phyloP scores from a whole-genome alignment of 495 filamentous ascomycete genomes.

The Ascodesmis nigricans region DNA sequence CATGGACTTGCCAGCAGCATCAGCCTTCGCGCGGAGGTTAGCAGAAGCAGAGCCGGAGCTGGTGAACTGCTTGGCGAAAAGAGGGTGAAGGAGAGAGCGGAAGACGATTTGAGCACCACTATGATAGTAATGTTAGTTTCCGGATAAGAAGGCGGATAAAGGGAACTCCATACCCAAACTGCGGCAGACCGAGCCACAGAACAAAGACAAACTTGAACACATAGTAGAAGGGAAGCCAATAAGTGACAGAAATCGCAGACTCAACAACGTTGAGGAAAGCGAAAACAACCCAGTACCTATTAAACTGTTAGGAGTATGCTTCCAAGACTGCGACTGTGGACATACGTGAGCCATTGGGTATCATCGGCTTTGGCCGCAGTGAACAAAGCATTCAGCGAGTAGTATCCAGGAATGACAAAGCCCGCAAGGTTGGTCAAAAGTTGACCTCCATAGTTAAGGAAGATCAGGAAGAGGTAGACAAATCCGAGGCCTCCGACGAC shows the following conservation, averaged over 20 bases:
- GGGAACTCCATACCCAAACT: conserved; percentile 49
- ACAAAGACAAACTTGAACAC: conserved; percentile 97
- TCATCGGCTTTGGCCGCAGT: conserved; percentile 62
- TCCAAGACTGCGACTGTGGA: no score
- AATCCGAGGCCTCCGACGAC: conserved; percentile 60
- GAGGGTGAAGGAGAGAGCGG: conserved; percentile 79
- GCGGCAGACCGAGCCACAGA: conserved; percentile 90
- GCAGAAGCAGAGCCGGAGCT: conserved; percentile 50
- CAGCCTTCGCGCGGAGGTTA: conserved; percentile 77
- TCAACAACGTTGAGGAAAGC: conserved; percentile 83
- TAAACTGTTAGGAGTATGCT: no score
- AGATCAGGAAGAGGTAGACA: conserved; percentile 92
- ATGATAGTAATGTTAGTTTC: conserved; percentile 1
- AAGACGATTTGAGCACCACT: conserved; percentile 94
- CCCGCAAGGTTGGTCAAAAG: conserved; percentile 93
- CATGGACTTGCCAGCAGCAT: conserved; percentile 38
- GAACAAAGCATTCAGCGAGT: conserved; percentile 80
- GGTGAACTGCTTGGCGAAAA: conserved; percentile 77
- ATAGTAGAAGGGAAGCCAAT: conserved; percentile 99
- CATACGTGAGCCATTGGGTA: conserved; percentile 62
- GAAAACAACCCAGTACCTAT: conserved; percentile 81
- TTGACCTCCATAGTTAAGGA: conserved; percentile 97
- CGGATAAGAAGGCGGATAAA: background rate
- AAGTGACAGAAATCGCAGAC: conserved; percentile 77
- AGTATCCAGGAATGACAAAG: conserved; percentile 86